Conservation (phyloP, 2,329 filamentous ascomycete genomes). For the Xylaria arbuscula region DNA sequence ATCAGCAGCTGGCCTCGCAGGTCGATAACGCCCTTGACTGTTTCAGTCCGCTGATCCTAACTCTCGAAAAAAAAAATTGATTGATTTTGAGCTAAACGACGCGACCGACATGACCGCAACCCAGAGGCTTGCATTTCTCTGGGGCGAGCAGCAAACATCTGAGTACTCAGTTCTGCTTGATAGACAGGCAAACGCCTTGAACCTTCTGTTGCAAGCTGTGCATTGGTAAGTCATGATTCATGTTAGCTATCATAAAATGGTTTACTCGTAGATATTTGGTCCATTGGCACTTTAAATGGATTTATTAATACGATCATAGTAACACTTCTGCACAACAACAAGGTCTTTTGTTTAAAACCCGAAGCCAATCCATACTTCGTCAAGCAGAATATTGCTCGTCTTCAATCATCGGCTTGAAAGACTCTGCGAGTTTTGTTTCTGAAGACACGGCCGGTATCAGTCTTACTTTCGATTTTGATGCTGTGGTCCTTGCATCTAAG, state of each 20-base stretch:
- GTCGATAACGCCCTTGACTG: too few species aligned
- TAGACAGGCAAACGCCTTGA: constrained; percentile 40
- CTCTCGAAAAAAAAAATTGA: constrained; percentile 9
- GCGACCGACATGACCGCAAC: background rate
- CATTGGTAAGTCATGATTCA: constrained; percentile 34
- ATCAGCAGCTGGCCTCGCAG: too few species aligned
- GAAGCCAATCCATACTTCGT: constrained; percentile 25
- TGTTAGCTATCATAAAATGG: background rate
- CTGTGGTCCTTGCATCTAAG: too few species aligned
- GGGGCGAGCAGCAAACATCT: constrained; percentile 32
- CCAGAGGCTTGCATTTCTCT: constrained; percentile 31
- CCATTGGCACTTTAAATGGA: background rate
- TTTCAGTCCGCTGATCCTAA: too few species aligned
- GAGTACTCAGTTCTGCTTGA: constrained; percentile 34
- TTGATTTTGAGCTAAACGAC: constrained; percentile 7
- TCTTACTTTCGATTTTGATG: constrained; percentile 9
- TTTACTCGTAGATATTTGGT: background rate
- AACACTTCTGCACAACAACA: constrained; percentile 26
- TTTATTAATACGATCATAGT: constrained; percentile 12
- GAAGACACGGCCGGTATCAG: constrained; percentile 29
- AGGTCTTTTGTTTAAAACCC: constrained; percentile 9
- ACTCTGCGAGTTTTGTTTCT: constrained; percentile 25
- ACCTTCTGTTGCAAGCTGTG: constrained; percentile 39
- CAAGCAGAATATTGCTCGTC: constrained; percentile 29
- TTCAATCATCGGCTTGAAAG: constrained; percentile 22